A percentile compares a stretch with the other conserved stretches of the same genome.
Conservation (phyloP, 495 filamentous ascomycete species). For the Penicillium ucsense region DNA sequence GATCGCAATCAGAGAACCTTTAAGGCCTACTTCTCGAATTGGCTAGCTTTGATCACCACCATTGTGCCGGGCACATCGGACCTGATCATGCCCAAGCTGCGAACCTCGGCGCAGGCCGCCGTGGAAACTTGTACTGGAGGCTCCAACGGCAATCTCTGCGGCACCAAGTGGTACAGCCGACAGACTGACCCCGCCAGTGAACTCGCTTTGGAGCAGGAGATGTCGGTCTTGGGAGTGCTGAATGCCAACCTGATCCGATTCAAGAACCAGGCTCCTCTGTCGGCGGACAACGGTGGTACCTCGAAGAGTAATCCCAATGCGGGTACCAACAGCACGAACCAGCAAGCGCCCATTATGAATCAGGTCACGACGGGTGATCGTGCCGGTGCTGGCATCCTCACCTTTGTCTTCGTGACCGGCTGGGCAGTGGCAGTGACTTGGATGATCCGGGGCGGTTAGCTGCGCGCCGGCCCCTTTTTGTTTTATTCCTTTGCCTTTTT, state of each 20-base stretch:
- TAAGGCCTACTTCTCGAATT: slow-evolving; percentile 65
- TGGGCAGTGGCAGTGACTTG: slow-evolving; percentile 41
- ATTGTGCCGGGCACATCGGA: slow-evolving; percentile 55
- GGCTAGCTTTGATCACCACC: slow-evolving; percentile 56
- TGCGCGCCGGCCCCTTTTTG: too few species aligned
- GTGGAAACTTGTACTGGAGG: slow-evolving; percentile 49
- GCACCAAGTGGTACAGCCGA: slow-evolving; percentile 40
- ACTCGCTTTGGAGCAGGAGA: slow-evolving; percentile 41
- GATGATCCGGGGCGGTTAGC: slow-evolving; percentile 30
- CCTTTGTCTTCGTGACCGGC: slow-evolving; percentile 43
- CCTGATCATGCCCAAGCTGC: slow-evolving; percentile 46
- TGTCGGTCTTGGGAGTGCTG: slow-evolving; percentile 49
- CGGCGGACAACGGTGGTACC: slow-evolving; percentile 51
- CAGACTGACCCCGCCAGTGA: slow-evolving; percentile 39
- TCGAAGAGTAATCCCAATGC: slow-evolving; percentile 52
- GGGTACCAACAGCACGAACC: slow-evolving; percentile 28
- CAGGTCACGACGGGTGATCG: slow-evolving; percentile 47
- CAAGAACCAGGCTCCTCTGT: slow-evolving; percentile 40
- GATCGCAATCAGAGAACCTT: slow-evolving; percentile 62
- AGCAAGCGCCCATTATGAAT: slow-evolving; percentile 13
- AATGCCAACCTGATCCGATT: slow-evolving; percentile 42
- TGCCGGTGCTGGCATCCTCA: slow-evolving; percentile 57
- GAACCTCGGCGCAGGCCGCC: slow-evolving; percentile 48
- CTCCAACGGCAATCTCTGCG: slow-evolving; percentile 38
- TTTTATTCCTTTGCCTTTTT: background rate